Conservation (phyloP, 352 stramenopile genomes). For the Saprolegnia parasitica region DNA sequence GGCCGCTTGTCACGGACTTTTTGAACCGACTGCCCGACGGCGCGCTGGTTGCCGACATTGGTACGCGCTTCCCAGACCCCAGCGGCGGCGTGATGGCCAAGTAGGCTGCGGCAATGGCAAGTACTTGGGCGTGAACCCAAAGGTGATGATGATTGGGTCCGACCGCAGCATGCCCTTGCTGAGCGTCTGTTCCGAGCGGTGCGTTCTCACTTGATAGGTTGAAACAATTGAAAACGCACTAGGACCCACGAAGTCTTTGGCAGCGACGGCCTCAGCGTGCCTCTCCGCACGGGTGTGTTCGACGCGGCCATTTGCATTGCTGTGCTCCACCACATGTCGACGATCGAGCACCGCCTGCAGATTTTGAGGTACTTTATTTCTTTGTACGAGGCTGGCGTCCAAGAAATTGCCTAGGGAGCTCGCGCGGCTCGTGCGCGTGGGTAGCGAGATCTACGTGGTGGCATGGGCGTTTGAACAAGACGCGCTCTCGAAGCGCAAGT, state of each 20-base stretch:
- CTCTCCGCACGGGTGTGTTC: conserved; percentile 50
- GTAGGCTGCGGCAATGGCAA: conserved; percentile 74
- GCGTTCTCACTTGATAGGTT: not conserved
- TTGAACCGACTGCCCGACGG: conserved; percentile 40
- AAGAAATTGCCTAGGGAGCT: conserved; percentile 44
- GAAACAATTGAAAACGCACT: not conserved
- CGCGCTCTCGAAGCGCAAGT: conserved; percentile 62
- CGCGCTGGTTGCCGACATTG: conserved; percentile 67
- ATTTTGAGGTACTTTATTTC: conserved; percentile 46
- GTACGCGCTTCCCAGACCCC: conserved; percentile 10
- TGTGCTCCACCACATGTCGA: conserved; percentile 82
- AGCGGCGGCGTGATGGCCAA: not conserved
- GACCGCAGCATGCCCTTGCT: conserved; percentile 78
- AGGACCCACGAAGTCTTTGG: conserved; percentile 61
- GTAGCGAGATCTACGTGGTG: conserved; percentile 56
- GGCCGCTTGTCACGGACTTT: conserved; percentile 71
- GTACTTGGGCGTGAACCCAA: conserved; percentile 60
- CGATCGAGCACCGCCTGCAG: conserved; percentile 54
- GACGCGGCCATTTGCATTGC: conserved; percentile 81
- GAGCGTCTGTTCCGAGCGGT: conserved; percentile 23
- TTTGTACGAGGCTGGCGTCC: not conserved
- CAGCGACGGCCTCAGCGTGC: conserved; percentile 62
- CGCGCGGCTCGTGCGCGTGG: conserved; percentile 53
- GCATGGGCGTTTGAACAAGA: conserved; percentile 84
- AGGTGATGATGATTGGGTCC: conserved; percentile 58